These are phyloP conservation scores for Nigrospora oryzae DNA, from an alignment of 2,329 filamentous ascomycete species.

Conservation along the genomic window DNA sequence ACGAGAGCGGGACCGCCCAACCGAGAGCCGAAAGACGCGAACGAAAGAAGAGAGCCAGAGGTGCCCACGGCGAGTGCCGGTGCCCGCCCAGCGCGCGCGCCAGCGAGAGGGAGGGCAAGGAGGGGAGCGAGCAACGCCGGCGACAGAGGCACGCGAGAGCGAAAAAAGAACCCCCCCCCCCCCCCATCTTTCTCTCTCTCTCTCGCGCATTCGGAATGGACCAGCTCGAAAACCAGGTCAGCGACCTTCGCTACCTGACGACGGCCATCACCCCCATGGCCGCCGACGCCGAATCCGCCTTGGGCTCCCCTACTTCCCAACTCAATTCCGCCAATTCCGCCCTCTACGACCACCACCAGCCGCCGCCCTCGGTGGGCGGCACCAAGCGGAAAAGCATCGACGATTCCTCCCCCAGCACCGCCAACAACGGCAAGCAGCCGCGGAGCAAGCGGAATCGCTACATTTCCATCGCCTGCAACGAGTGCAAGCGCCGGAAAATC, in stretches of 20 bases:
- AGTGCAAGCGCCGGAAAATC: slow-evolving; percentile 68
- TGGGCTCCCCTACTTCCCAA: background rate
- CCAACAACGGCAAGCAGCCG: slow-evolving; percentile 34
- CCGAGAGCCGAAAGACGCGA: too few relatives aligned
- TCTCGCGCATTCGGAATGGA: slow-evolving; percentile 5
- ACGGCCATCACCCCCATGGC: background rate
- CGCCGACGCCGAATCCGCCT: background rate
- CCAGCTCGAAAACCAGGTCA: slow-evolving; percentile 22
- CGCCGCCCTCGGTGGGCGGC: background rate
- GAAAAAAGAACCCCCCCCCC: too few relatives aligned
- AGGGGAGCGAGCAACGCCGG: too few relatives aligned
- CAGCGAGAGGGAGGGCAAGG: too few relatives aligned
- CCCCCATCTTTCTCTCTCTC: background rate
- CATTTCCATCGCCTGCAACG: slow-evolving; percentile 58
- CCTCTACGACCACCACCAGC: background rate
- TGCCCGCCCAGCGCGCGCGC: too few relatives aligned
- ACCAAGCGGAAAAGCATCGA: slow-evolving; percentile 16
- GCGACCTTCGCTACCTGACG: slow-evolving; percentile 22
- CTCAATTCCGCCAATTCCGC: slow-evolving; percentile 2
- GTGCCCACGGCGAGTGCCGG: too few relatives aligned
- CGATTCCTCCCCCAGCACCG: slow-evolving; percentile 13
- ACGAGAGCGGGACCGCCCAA: too few relatives aligned
- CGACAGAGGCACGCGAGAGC: too few relatives aligned
- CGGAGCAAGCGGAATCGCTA: slow-evolving; percentile 55
- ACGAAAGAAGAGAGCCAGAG: too few relatives aligned